These are phyloP conservation scores for Russula sp. DNA, from an alignment of 768 basidiomycete species.

Conservation along the genomic window DNA sequence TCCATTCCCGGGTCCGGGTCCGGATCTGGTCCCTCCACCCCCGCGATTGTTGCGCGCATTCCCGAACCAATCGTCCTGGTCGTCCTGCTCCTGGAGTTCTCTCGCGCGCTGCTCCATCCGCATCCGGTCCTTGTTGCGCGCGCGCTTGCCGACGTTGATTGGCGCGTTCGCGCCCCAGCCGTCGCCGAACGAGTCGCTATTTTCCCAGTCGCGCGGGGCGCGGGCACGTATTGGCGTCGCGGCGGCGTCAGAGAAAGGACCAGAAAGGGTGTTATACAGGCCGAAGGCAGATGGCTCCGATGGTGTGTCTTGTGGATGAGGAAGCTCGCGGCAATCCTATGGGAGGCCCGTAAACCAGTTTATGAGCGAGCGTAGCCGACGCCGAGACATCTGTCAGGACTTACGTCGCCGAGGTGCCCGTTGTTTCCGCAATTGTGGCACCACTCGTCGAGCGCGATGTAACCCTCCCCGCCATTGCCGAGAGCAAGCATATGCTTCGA, in stretches of 20 bases:
- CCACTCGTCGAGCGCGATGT: constrained; percentile 68
- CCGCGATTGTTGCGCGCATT: constrained; percentile 28
- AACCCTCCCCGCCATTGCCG: constrained; percentile 73
- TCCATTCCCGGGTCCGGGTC: background rate
- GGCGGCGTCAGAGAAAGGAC: constrained; percentile 49
- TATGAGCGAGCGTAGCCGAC: background rate
- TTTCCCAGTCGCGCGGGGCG: constrained; percentile 41
- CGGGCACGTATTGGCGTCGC: constrained; percentile 27
- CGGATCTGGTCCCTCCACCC: constrained; percentile 31
- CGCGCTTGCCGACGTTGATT: constrained; percentile 60
- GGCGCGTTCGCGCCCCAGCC: constrained; percentile 45
- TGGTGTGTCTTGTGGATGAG: constrained; percentile 38
- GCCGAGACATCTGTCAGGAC: constrained; percentile 27
- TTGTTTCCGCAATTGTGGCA: constrained; percentile 73
- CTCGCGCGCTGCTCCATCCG: constrained; percentile 48
- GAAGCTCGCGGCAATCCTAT: constrained; percentile 55
- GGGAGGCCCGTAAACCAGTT: background rate
- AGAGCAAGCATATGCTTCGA: constrained; percentile 44
- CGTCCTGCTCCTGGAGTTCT: constrained; percentile 42
- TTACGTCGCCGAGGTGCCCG: constrained; percentile 78
- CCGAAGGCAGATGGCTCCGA: constrained; percentile 65
- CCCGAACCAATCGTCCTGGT: constrained; percentile 64
- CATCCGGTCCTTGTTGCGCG: constrained; percentile 52
- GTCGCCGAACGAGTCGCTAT: constrained; percentile 35
- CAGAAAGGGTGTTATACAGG: constrained; percentile 48